phyloP scores from a whole-genome alignment of 163 green algal genomes.

The Chlorella variabilis region DNA sequence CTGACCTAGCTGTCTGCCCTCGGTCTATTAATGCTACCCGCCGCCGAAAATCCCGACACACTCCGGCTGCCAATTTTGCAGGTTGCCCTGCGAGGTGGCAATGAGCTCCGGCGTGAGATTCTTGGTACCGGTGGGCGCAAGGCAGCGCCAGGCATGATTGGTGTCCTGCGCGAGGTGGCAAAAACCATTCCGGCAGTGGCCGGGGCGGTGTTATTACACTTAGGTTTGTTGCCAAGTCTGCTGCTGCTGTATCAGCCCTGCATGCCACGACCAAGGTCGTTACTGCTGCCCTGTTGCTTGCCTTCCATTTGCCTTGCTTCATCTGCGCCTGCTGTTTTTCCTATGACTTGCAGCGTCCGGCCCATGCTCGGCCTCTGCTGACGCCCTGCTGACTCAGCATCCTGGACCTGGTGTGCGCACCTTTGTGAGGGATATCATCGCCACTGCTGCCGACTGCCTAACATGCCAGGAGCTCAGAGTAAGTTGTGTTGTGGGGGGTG shows the following conservation, averaged over 20 bases:
- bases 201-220: not conserved
- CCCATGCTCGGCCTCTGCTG: not conserved
- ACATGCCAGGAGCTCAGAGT: constrained; percentile 5
- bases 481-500: not conserved
- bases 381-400: not conserved
- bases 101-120: constrained; percentile 6
- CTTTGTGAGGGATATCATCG: not conserved
- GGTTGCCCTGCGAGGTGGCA: constrained; percentile 1
- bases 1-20: not conserved
- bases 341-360: constrained; percentile 6
- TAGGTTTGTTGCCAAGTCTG: not conserved
- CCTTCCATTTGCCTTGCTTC: too few relatives aligned
- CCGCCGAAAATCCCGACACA: too few relatives aligned
- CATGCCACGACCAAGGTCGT: not conserved
- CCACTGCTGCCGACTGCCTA: not conserved
- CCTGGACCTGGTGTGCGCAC: not conserved
- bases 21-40: too few relatives aligned
- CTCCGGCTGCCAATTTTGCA: too few relatives aligned
- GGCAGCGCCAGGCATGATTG: not conserved
- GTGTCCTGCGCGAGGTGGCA: not conserved
- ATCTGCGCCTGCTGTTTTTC: too few relatives aligned
- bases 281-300: not conserved
- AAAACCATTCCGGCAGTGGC: not conserved
- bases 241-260: too few relatives aligned
- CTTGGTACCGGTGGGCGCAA: not conserved